Conservation (phyloP, 495 filamentous ascomycete genomes). For the Choiromyces venosus region DNA sequence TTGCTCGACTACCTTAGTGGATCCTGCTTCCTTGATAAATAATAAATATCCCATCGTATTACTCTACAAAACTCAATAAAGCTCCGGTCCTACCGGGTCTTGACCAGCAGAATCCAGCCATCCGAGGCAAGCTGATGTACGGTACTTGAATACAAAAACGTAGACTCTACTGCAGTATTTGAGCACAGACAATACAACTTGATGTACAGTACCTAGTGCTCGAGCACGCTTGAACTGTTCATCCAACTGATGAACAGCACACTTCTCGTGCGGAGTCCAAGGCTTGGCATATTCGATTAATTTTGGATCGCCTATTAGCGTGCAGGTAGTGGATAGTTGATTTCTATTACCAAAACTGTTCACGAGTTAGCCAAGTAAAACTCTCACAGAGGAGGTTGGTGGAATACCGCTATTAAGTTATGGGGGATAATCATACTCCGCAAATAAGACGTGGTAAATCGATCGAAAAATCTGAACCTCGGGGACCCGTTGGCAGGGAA, state of each 20-base stretch:
- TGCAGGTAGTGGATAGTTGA: neutral
- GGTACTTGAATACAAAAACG: neutral
- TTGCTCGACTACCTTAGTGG: neutral
- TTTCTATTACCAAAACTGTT: neutral
- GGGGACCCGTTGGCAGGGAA: neutral
- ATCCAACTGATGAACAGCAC: neutral
- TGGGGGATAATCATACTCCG: neutral
- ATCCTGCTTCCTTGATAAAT: neutral
- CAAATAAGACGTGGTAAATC: neutral
- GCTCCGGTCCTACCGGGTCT: neutral
- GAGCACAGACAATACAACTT: neutral
- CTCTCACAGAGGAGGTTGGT: neutral
- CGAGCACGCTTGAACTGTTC: neutral
- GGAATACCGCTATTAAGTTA: neutral
- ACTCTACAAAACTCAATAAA: neutral
- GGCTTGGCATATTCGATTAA: too few species aligned
- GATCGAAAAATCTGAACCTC: neutral
- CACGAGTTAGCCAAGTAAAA: neutral
- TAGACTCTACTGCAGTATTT: too few species aligned
- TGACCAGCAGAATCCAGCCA: neutral
- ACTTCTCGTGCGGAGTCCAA: neutral
- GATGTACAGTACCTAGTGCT: neutral
- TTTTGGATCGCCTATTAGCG: neutral
- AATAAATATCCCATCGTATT: neutral
- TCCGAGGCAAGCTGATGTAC: neutral